Conservation (phyloP, 2,329 filamentous ascomycete species). For the Sporothrix inflata region DNA sequence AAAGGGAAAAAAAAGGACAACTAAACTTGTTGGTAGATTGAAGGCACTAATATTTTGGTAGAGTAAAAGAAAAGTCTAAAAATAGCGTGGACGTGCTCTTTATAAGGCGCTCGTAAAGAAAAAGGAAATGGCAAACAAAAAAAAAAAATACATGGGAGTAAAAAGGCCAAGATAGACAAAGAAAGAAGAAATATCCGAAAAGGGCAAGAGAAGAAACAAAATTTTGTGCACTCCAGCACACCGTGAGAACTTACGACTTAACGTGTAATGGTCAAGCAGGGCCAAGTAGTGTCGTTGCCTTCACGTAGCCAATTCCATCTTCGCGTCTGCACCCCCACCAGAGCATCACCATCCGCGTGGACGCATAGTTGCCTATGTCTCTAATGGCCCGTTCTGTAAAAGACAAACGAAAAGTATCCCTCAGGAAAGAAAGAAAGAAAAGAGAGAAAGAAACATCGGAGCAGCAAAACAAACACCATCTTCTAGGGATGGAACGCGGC, state of each 20-base stretch:
- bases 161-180: too few relatives aligned
- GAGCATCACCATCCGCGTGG: neutral
- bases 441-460: neutral
- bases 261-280: too few relatives aligned
- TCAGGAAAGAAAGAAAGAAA: neutral
- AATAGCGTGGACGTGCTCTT: neutral
- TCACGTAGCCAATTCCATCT: too few relatives aligned
- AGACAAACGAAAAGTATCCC: neutral
- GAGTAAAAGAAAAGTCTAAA: neutral
- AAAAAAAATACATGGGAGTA: too few relatives aligned
- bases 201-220: neutral
- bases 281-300: too few relatives aligned
- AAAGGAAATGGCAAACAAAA: too few relatives aligned
- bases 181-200: neutral
- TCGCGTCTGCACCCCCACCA: too few relatives aligned
- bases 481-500: neutral
- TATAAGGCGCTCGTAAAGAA: too few relatives aligned
- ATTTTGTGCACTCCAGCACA: too few relatives aligned
- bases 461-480: neutral
- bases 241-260: too few relatives aligned
- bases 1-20: too few relatives aligned
- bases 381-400: neutral
- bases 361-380: neutral
- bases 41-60: neutral
- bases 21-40: neutral